phyloP scores from a whole-genome alignment of 306 rosid genomes.

The Lathyrus tuberosus region DNA sequence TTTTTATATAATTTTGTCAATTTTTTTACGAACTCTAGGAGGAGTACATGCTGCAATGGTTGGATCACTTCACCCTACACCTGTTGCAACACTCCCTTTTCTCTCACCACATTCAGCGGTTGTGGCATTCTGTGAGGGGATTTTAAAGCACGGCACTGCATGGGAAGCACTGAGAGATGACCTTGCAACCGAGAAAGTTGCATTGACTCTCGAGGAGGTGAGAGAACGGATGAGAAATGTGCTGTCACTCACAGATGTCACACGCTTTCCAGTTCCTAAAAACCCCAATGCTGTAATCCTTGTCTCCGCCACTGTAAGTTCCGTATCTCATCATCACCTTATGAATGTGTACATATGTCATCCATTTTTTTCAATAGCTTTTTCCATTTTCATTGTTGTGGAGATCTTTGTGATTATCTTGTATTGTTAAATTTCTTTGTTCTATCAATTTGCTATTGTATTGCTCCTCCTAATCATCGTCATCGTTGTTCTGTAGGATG shows the following conservation, averaged over 20 bases:
- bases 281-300: slow-evolving; percentile 82
- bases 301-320: slow-evolving; percentile 95
- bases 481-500: slow-evolving; percentile 62
- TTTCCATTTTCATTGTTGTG: slow-evolving; percentile 21
- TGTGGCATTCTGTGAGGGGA: slow-evolving; percentile 99
- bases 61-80: slow-evolving; percentile 96
- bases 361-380: background rate
- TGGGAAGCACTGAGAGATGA: slow-evolving; percentile 94
- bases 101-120: slow-evolving; percentile 96
- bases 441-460: background rate
- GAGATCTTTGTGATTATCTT: slow-evolving; percentile 11
- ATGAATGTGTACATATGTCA: slow-evolving; percentile 21
- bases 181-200: slow-evolving; percentile 66
- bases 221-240: slow-evolving; percentile 90
- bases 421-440: background rate
- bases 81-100: slow-evolving; percentile 92
- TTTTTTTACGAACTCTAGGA: slow-evolving; percentile 58
- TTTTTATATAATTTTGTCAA: slow-evolving; percentile 33
- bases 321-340: slow-evolving; percentile 35
- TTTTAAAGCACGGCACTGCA: slow-evolving; percentile 91
- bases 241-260: slow-evolving; percentile 94
- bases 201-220: slow-evolving; percentile 93
- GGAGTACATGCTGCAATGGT: slow-evolving; percentile 99
- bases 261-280: slow-evolving; percentile 95
- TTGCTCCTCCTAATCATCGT: slow-evolving; percentile 18